Conservation (phyloP, 257 asterid genomes). For the Solanum sitiens region DNA sequence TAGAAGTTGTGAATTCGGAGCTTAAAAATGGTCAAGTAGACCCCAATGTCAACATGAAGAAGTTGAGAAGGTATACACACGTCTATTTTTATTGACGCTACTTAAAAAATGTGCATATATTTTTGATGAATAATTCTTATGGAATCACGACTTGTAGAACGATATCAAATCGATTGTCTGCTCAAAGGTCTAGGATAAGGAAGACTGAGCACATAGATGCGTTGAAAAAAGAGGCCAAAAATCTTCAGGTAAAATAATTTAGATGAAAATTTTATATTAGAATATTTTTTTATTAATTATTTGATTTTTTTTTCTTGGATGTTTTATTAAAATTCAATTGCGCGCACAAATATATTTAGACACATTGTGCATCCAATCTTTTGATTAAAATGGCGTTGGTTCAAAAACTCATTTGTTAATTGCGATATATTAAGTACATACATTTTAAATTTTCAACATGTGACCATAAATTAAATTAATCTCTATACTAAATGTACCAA, state of each 20-base stretch:
- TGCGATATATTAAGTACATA: not conserved
- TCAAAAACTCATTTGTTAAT: not conserved
- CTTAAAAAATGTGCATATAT: not conserved
- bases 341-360: not conserved
- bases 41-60: not conserved
- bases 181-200: slow-evolving; percentile 29
- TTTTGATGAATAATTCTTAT: not conserved
- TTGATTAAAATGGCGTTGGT: not conserved
- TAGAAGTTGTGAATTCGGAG: not conserved
- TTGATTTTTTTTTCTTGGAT: not conserved
- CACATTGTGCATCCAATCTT: not conserved
- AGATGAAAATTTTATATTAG: not conserved
- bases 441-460: not conserved
- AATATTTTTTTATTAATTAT: not conserved
- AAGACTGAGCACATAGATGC: slow-evolving; percentile 10
- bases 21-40: not conserved
- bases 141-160: not conserved
- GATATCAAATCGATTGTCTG: slow-evolving; percentile 36
- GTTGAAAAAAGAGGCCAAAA: slow-evolving; percentile 18
- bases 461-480: not conserved
- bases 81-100: no score
- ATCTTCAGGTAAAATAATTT: slow-evolving; percentile 15
- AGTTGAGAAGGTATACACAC: not conserved
- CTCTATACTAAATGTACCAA: not conserved
- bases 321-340: not conserved